Conservation (phyloP, 768 basidiomycete genomes). For the Scleroderma bovista region DNA sequence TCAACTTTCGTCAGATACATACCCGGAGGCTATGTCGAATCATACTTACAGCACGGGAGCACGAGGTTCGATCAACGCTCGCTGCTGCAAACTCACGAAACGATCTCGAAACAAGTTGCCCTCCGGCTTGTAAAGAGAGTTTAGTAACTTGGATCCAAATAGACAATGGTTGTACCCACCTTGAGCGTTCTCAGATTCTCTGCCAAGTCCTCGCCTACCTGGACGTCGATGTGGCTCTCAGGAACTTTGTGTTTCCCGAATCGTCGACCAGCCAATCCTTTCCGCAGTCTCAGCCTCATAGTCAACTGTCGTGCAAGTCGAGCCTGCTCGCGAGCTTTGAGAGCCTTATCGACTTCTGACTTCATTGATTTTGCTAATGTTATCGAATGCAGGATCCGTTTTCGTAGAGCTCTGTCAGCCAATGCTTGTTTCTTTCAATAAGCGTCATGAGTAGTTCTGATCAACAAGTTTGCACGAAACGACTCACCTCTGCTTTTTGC, state of each 20-base stretch:
- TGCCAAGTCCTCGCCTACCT: constrained; percentile 84
- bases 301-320: constrained; percentile 35
- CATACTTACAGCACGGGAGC: constrained; percentile 59
- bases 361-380: constrained; percentile 50
- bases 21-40: constrained; percentile 19
- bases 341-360: constrained; percentile 32
- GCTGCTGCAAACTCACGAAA: constrained; percentile 81
- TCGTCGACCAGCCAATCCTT: constrained; percentile 66
- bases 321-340: constrained; percentile 34
- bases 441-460: not conserved
- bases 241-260: constrained; percentile 79
- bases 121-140: constrained; percentile 59
- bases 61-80: constrained; percentile 83
- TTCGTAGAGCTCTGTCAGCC: constrained; percentile 52
- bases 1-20: not conserved
- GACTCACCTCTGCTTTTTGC: constrained; percentile 56
- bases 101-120: constrained; percentile 91
- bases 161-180: constrained; percentile 38
- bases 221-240: constrained; percentile 68
- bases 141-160: not conserved
- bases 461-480: not conserved
- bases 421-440: constrained; percentile 54
- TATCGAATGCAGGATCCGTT: constrained; percentile 57
- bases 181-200: constrained; percentile 81
- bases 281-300: constrained; percentile 45